Percentiles rank a stretch among this genome's conserved stretches.
Evolutionary conservation across 345 rosid genomes (phyloP).

Genomic region (Cardamine occulta): DNA sequence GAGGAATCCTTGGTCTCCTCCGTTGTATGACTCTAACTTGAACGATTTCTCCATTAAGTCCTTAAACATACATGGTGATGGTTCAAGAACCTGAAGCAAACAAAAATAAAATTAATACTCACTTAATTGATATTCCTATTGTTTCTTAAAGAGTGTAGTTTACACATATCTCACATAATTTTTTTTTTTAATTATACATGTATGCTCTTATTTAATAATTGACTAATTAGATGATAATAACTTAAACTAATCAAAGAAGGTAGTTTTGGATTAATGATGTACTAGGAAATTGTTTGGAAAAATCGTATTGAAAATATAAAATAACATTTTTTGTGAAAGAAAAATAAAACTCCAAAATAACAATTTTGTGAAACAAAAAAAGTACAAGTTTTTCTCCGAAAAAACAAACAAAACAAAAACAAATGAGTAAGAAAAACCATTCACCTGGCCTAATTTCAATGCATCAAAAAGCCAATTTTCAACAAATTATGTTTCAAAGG

Average conservation of each 20-base stretch:
- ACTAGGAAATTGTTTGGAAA: too few relatives aligned
- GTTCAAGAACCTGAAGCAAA: constrained; percentile 56
- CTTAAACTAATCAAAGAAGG: background rate
- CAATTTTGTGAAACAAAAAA: too few relatives aligned
- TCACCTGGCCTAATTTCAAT: background rate
- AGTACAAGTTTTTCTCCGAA: too few relatives aligned
- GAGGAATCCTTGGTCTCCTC: constrained; percentile 90
- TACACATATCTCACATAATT: too few relatives aligned
- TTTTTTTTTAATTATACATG: background rate
- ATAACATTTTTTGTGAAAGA: too few relatives aligned
- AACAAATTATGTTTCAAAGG: background rate
- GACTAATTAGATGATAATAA: background rate
- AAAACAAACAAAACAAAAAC: too few relatives aligned
- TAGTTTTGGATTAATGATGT: background rate
- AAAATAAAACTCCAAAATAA: too few relatives aligned
- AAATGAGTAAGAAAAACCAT: background rate
- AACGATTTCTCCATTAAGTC: constrained; percentile 52
- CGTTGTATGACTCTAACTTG: constrained; percentile 63
- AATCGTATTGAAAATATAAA: too few relatives aligned
- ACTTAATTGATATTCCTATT: background rate
- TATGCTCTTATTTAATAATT: background rate
- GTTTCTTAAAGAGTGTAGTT: too few relatives aligned
- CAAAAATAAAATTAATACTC: background rate
- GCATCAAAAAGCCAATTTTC: background rate
- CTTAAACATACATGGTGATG: constrained; percentile 69